Evolutionary conservation across 2,329 filamentous ascomycete species (phyloP).

Genomic region (Epichloe uncinata): DNA sequence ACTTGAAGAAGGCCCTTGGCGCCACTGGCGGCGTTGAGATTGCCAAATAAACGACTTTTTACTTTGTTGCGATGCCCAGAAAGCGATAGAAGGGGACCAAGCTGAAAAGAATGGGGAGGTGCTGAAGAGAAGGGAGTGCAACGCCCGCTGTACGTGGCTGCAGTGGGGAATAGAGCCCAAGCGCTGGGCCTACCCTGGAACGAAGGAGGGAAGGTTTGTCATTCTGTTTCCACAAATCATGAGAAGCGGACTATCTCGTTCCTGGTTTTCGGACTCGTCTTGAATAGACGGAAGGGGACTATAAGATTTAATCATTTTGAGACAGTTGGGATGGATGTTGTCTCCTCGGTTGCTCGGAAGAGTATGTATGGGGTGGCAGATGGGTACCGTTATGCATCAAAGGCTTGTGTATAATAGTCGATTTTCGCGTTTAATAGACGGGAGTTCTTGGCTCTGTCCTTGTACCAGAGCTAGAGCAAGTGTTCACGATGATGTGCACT

Average conservation of each 20-base stretch:
- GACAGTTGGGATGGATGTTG: conserved; percentile 1
- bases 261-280: not conserved
- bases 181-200: conserved; percentile 7
- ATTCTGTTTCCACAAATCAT: not conserved
- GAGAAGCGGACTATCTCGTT: conserved; percentile 1
- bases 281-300: not conserved
- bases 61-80: not conserved
- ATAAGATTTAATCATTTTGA: not conserved
- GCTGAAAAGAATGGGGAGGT: not conserved
- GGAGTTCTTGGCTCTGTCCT: not conserved
- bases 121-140: not conserved
- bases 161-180: conserved; percentile 6
- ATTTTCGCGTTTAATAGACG: conserved; percentile 10
- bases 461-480: too few relatives aligned
- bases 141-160: not conserved
- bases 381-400: conserved; percentile 9
- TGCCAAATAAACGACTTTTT: conserved; percentile 10
- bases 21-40: conserved; percentile 13
- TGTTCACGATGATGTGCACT: too few relatives aligned
- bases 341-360: conserved; percentile 10
- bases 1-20: conserved; percentile 50
- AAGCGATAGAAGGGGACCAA: not conserved
- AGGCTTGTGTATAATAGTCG: conserved; percentile 19
- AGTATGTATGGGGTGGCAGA: conserved; percentile 14
- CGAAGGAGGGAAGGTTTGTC: not conserved